Evolutionary conservation across 148 eudicot genomes (phyloP), one percentile per base, ranked within the genome.

Genomic region (Chenopodium quinoa): DNA sequence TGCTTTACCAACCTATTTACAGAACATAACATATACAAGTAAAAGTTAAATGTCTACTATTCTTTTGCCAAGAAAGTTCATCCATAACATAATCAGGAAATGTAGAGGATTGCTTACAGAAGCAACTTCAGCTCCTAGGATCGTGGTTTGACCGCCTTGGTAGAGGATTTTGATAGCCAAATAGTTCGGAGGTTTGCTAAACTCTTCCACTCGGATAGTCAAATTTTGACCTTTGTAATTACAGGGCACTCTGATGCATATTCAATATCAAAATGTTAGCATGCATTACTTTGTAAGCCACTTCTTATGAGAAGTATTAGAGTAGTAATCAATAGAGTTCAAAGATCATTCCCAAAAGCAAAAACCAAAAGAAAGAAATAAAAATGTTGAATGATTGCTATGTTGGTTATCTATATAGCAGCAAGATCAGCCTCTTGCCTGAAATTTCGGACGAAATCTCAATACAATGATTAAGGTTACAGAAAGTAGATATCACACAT

Each of bases 61-160:
- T 19, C 22, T 70, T 34, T 25, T 16, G 47, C 75, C 13, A 40
- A 20, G 27, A 54, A 13, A 0, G 16, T 19, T 23, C 2, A 40
- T 44, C 4, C 3, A 23, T 46, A 20, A 72, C 20, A 27, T 23
- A 34, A 34, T 2, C 44, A 71, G 13, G 58, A 37, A 63, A 80
- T 8, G 40, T 27, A n/a, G 29, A 16, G 29, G 10, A 70, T 11
- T 4, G 25, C 71, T 78, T 89, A 93, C 97, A 91, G 85, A 74
- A 16, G 89, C 88, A 7, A 93, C 92, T 72, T 90, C 95, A 16
- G 84, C 88, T 8, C 72, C 90, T 23, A 85, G 85, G 54, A 93
- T 91, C 31, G 89, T 88, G 4, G 97, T 93, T 78, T 93, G 97
- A 16, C 97, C 97, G 31, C 95, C 97, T 86, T 93, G 95, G 83